Base-by-base conservation (phyloP, 192 early-diverging fungal genomes). In the Gonapodya prolifera region DNA sequence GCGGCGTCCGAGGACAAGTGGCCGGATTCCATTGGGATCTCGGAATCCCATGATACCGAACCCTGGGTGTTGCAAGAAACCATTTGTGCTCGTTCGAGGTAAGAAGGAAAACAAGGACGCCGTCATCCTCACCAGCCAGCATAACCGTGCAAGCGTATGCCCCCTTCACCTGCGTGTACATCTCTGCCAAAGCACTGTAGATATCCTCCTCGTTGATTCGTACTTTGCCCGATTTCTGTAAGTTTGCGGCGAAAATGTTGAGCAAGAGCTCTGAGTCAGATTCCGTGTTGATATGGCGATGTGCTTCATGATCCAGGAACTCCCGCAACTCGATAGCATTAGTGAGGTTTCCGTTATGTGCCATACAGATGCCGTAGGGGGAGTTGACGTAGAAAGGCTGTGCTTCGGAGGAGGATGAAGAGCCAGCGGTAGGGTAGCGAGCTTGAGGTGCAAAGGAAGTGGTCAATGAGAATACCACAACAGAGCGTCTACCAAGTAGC, bases 331-430 rank as follows among this genome's bases (percentile, higher is more conserved):
- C 95, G 33, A 81, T 83, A 35, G 96, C 92, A 84, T 99, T 99
- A 32, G 95, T 96, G 80, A 99, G 84, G 83, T 98, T 99, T 36
- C 98, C 98, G 83, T 99, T 99, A 80, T 99, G 98, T 33, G 93
- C 97, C 80, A 98, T 88, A 29, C 92, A 94, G 69, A 99, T 91
- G 34, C 98, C 98, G 80, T 99, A 99, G 18, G 98, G 98, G 80
- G 92, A 93, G 91, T 99, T 99, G 81, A 99, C 98, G 82, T 98
- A 99, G 82, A 99, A 98, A 69, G 98, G 97, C 85, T 99, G 98
- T 31, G 98, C 95, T 84, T 99, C 98, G 16, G 96, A 94, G 45
- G 85, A 90, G 16, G 97, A 95, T 1, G 98, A 96, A 13, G 95
- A 93, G 13, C 98, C 98, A 30, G 98, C 98, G 16, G 98, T 99